Conservation (phyloP, 2,329 filamentous ascomycete genomes). For the Pseudocercospora crystallina region DNA sequence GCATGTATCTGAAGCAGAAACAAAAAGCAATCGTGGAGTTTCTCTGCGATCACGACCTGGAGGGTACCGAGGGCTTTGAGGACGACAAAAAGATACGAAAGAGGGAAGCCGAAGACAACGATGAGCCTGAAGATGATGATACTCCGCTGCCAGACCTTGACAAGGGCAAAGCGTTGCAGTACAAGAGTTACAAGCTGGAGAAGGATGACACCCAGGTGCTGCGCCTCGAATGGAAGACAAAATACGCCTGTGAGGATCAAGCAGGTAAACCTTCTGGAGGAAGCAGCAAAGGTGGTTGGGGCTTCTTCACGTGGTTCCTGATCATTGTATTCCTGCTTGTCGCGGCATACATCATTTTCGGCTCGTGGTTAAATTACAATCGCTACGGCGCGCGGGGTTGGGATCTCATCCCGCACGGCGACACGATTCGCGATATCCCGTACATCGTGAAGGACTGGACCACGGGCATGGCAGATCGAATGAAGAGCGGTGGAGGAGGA, state of each 20-base stretch:
- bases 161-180: slow-evolving; percentile 66
- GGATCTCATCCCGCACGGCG: slow-evolving; percentile 90
- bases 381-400: slow-evolving; percentile 91
- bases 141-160: slow-evolving; percentile 44
- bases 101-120: slow-evolving; percentile 36
- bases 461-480: slow-evolving; percentile 73
- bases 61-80: slow-evolving; percentile 70
- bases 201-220: slow-evolving; percentile 60
- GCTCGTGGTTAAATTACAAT: slow-evolving; percentile 98
- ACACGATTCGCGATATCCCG: slow-evolving; percentile 86
- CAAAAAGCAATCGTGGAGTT: slow-evolving; percentile 84
- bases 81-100: slow-evolving; percentile 56
- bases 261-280: slow-evolving; percentile 46
- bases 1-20: slow-evolving; percentile 53
- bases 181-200: slow-evolving; percentile 68
- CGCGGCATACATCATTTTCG: slow-evolving; percentile 92
- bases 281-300: slow-evolving; percentile 66
- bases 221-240: slow-evolving; percentile 80
- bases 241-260: slow-evolving; percentile 73
- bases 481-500: slow-evolving; percentile 66
- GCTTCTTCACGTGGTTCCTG: slow-evolving; percentile 96
- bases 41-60: slow-evolving; percentile 70
- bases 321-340: slow-evolving; percentile 82
- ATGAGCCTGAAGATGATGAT: slow-evolving; percentile 36
- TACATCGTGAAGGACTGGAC: slow-evolving; percentile 90